Evolutionary conservation across 306 rosid genomes (phyloP), one percentile per base, ranked within the genome.

Genomic region (Sindora glabra): DNA sequence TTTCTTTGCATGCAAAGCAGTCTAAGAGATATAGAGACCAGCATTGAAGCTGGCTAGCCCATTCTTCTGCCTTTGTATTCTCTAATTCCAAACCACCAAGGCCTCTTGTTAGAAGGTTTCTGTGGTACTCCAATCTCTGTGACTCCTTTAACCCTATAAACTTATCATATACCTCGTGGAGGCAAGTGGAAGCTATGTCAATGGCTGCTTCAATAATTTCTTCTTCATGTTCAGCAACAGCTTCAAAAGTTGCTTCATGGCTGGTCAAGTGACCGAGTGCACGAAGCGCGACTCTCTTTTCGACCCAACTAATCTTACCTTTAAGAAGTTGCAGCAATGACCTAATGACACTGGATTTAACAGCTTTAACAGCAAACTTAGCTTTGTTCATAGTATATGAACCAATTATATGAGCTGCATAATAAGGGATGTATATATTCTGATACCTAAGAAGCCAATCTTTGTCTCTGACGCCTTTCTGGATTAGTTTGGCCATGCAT

Each of bases 381-480:
- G 69, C 46, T 36, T 60, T 76, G 67, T 76, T 83, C 86, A 83
- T 83, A 52, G 77, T 60, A 55, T 76, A 83, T 5, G 95, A 83
- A 13, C 95, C 95, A 50, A 86, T 78, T 16, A 83, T 69, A 64
- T 86, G 90, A 0, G 95, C 86, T 55, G 95, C 90, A 57, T 83
- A 86, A 58, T 86, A 83, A 26, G 95, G 90, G 59, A 78, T 71
- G 30, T 81, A 83, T 29, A 81, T 63, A 48, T 83, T 86, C 65
- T 86, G 90, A 47, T 68, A 30, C 18, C 60, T 74, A 5, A 71
- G 65, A 14, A 81, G 80, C 95, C 95, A 86, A 41, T 63, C 48
- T 42, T 55, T 50, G 68, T 78, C 70, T 1, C 17, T 69, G 36
- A 83, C 8, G 1, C 82, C 82, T 69, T 74, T 83, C 36, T 40